Evolutionary conservation across 768 basidiomycete species (phyloP), one percentile per base, ranked within the genome.

Genomic region (Boletellus sp.): DNA sequence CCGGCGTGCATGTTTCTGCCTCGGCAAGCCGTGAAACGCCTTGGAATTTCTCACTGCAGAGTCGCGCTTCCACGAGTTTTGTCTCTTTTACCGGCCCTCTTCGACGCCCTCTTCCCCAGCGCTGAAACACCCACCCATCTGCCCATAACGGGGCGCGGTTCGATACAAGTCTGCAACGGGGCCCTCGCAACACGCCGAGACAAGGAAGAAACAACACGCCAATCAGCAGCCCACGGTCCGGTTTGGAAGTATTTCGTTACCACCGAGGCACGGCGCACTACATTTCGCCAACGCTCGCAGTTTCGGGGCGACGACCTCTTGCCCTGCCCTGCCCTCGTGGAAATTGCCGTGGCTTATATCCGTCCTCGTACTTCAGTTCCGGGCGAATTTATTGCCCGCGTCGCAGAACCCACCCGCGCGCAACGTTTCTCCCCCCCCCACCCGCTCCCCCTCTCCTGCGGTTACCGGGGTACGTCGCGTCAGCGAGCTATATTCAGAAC

Each of bases 361-460:
- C 61, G 61, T 57, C 42, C 7, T 23, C 20, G 19, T 20, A 26
- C 34, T 59, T 53, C 48, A 61, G 40, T 54, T 62, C 61, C 60
- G n/a, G n/a, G n/a, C n/a, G 61, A 23, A 33, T 13, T 39, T 10
- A n/a, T 34, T 45, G 45, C 22, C 48, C 53, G 28, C 7, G 11
- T 28, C 28, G 24, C 24, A 26, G 24, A 26, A 48, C 33, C 19
- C 42, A 17, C 42, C 36, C 37, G 40, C 38, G 28, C 34, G 37
- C 16, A 50, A 31, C 20, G 11, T 12, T 42, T 20, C 36, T 42
- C 17, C 42, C 26, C 17, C 35, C 35, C 35, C 24, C 24, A 4
- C 24, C 24, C 24, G 4, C 24, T 8, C 24, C 24, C 24, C 24
- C 24, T 8, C 8, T 26, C 9, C n/a, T 36, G 35, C 35, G 35